Percentiles rank a stretch among this genome's conserved stretches.
These are phyloP conservation scores for Trifolium dubium DNA, from an alignment of 306 rosid genomes.

Conservation along the genomic window DNA sequence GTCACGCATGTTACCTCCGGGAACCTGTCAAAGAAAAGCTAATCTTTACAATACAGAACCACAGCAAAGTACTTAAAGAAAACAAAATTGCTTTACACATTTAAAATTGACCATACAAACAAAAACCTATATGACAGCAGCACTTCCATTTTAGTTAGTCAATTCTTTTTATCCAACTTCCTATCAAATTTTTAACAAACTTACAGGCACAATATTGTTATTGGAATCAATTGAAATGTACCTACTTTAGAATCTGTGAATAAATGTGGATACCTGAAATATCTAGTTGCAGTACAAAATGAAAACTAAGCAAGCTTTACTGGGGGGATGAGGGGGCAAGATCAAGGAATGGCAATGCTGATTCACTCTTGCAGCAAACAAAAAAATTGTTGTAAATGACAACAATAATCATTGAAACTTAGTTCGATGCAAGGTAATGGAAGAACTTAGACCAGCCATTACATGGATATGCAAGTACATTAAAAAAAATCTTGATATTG, in stretches of 20 bases:
- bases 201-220: neutral
- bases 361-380: neutral
- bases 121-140: neutral
- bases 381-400: neutral
- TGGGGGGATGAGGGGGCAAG: neutral
- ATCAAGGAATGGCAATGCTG: neutral
- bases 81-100: conserved; percentile 11
- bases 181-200: neutral
- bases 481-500: neutral
- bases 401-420: neutral
- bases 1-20: conserved; percentile 97
- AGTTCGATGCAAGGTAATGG: neutral
- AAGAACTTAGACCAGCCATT: conserved; percentile 1
- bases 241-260: neutral
- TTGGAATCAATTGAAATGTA: neutral
- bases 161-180: neutral
- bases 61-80: neutral
- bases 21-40: conserved; percentile 69
- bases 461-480: neutral
- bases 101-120: conserved; percentile 18
- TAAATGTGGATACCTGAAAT: neutral
- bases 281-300: conserved; percentile 2
- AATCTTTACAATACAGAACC: conserved; percentile 30
- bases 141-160: neutral
- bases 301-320: neutral